Conservation (phyloP, 2,329 filamentous ascomycete species). For the Fusarium denticulatum region DNA sequence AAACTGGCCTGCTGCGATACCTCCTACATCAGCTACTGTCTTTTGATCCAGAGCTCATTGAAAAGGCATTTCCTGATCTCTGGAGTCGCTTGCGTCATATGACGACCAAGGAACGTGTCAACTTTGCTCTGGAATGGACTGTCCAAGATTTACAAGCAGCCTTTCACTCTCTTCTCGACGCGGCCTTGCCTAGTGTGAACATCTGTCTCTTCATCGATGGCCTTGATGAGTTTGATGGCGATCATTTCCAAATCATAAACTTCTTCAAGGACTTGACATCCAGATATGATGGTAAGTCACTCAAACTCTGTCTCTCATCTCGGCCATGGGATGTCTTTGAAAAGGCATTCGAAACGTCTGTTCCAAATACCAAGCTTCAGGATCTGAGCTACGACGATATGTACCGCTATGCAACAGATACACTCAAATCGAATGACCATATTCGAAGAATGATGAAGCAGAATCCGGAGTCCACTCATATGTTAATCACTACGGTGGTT, state of each 20-base stretch:
- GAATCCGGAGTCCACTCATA: neutral
- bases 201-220: constrained; percentile 48
- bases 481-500: neutral
- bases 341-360: neutral
- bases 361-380: constrained; percentile 5
- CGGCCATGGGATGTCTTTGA: constrained; percentile 10
- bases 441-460: neutral
- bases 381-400: constrained; percentile 14
- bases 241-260: constrained; percentile 42
- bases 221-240: constrained; percentile 48
- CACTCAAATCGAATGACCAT: neutral
- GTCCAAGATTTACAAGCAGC: neutral
- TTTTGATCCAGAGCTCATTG: neutral
- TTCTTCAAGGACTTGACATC: constrained; percentile 34
- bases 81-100: neutral
- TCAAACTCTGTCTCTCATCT: constrained; percentile 14
- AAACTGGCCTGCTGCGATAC: constrained; percentile 50
- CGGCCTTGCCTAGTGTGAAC: neutral
- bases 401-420: constrained; percentile 7
- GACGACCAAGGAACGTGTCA: constrained; percentile 10
- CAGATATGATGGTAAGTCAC: neutral
- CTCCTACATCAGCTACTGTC: constrained; percentile 50
- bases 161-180: neutral
- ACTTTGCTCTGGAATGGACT: constrained; percentile 5
- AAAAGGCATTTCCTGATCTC: neutral